Conservation (phyloP, 2,329 filamentous ascomycete species). For the Zymoseptoria ardabiliae region DNA sequence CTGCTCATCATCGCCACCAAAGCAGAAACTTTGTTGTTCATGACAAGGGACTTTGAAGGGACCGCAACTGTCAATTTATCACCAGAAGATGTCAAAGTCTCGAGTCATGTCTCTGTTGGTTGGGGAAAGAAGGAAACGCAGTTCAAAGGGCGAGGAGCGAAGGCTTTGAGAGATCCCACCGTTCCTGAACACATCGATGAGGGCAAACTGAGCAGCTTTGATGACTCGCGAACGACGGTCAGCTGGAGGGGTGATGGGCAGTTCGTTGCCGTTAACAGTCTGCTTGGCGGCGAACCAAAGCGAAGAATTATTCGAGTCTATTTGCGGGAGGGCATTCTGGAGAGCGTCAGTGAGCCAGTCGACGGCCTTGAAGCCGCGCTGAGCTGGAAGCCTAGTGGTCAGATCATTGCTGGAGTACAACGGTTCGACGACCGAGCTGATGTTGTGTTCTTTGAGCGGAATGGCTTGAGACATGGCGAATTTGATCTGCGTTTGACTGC, state of each 20-base stretch:
- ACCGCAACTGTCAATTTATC: constrained; percentile 66
- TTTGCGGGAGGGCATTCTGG: constrained; percentile 79
- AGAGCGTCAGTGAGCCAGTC: constrained; percentile 91
- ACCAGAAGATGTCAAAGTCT: constrained; percentile 74
- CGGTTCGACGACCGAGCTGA: constrained; percentile 61
- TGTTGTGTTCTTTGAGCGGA: constrained; percentile 92
- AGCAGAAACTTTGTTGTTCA: constrained; percentile 73
- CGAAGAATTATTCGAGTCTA: constrained; percentile 83
- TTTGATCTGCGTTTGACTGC: constrained; percentile 68
- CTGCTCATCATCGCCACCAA: constrained; percentile 76
- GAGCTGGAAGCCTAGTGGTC: constrained; percentile 87
- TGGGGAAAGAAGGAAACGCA: constrained; percentile 99
- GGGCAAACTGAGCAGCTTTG: constrained; percentile 65
- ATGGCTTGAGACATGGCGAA: constrained; percentile 92
- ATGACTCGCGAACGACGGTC: constrained; percentile 64
- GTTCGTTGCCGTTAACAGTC: constrained; percentile 76
- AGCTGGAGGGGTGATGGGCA: constrained; percentile 94
- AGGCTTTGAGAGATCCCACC: constrained; percentile 82
- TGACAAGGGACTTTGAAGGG: constrained; percentile 86
- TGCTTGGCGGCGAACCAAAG: constrained; percentile 60
- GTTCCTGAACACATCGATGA: constrained; percentile 88
- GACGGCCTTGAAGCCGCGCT: constrained; percentile 80
- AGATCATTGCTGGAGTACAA: constrained; percentile 82
- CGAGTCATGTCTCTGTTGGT: constrained; percentile 86
- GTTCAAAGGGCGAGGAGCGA: constrained; percentile 68